These are phyloP conservation scores for Eurotiales sp. DNA, from an alignment of 2,329 filamentous ascomycete species.

Conservation along the genomic window DNA sequence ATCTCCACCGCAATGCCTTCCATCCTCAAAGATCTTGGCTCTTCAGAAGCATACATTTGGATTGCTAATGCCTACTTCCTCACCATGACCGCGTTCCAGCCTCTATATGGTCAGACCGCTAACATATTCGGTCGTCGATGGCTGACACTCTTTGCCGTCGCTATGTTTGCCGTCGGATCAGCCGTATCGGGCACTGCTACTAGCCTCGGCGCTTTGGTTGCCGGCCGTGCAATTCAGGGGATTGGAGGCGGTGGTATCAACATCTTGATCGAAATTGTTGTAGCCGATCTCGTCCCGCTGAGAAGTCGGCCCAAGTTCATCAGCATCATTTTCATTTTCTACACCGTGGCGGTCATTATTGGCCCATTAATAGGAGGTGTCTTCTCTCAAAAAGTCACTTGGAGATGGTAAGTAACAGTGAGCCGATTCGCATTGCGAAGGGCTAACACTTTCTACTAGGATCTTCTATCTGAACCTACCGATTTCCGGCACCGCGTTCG, in stretches of 20 bases:
- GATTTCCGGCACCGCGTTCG: neutral
- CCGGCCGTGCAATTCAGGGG: slow-evolving; percentile 53
- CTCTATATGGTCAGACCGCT: slow-evolving; percentile 49
- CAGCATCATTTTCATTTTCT: slow-evolving; percentile 35
- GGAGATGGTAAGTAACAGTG: slow-evolving; percentile 21
- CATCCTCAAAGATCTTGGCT: slow-evolving; percentile 31
- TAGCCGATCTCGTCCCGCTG: slow-evolving; percentile 51
- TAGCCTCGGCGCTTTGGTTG: slow-evolving; percentile 44
- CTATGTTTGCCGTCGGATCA: slow-evolving; percentile 48
- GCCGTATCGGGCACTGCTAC: slow-evolving; percentile 8
- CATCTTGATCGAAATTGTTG: slow-evolving; percentile 46
- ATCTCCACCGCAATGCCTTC: slow-evolving; percentile 40
- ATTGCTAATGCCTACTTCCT: slow-evolving; percentile 31
- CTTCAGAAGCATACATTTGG: slow-evolving; percentile 33
- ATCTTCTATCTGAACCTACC: neutral
- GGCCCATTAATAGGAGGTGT: slow-evolving; percentile 21
- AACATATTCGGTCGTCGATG: slow-evolving; percentile 52
- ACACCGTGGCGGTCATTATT: slow-evolving; percentile 42
- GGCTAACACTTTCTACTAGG: too few relatives aligned
- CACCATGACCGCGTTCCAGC: slow-evolving; percentile 43
- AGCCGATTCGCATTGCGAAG: neutral
- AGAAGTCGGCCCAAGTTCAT: slow-evolving; percentile 45
- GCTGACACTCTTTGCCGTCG: slow-evolving; percentile 39
- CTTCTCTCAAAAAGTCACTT: slow-evolving; percentile 19
- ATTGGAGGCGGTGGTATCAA: slow-evolving; percentile 44